Evolutionary conservation across 2,329 filamentous ascomycete genomes (phyloP).

Genomic region (Leptosphaerulina australis): DNA sequence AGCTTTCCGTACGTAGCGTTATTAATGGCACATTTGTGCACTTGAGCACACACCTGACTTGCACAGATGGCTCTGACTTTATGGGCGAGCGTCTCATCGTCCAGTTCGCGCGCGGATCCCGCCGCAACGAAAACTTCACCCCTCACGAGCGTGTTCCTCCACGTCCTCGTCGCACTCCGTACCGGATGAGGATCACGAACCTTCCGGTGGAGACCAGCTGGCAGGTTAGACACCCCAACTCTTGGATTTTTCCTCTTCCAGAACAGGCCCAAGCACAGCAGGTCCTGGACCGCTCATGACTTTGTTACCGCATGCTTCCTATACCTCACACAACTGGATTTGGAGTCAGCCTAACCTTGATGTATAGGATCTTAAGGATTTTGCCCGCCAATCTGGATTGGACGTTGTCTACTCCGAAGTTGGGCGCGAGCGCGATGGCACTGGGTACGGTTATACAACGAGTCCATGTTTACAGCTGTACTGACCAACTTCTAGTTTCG

Average conservation of each 20-base stretch:
- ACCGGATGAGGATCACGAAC: conserved; percentile 97
- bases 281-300: conserved; percentile 46
- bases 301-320: conserved; percentile 44
- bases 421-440: conserved; percentile 85
- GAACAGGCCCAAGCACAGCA: conserved; percentile 45
- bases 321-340: conserved; percentile 42
- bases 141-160: conserved; percentile 70
- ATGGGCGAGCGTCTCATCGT: conserved; percentile 98
- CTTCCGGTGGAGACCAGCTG: conserved; percentile 98
- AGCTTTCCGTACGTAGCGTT: conserved; percentile 63
- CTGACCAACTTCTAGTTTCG: conserved; percentile 69
- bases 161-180: conserved; percentile 89
- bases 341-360: conserved; percentile 76
- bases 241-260: conserved; percentile 52
- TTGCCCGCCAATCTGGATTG: conserved; percentile 93
- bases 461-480: neutral
- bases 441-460: conserved; percentile 70
- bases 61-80: conserved; percentile 89
- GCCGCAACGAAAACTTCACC: conserved; percentile 68
- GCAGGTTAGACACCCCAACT: conserved; percentile 87
- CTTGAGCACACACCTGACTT: conserved; percentile 24
- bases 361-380: conserved; percentile 98
- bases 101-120: conserved; percentile 92
- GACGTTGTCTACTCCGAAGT: conserved; percentile 99
- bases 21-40: neutral